Conservation (phyloP, 805 yeast species). For the Monosporozyma unispora region DNA sequence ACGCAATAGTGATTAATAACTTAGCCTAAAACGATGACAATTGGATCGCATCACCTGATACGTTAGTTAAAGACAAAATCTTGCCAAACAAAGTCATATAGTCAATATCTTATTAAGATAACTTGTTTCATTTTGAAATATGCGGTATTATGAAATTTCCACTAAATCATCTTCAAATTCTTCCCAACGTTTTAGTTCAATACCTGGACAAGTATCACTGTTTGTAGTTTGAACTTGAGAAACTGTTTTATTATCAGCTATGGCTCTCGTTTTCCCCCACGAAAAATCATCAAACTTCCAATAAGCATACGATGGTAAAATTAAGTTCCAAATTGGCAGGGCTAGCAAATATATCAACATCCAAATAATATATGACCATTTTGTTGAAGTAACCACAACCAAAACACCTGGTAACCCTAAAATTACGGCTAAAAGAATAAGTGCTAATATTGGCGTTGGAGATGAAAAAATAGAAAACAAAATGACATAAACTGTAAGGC, state of each 20-base stretch:
- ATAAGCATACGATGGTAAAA: conserved; percentile 75
- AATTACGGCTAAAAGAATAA: conserved; percentile 65
- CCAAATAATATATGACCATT: conserved; percentile 65
- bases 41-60: no score
- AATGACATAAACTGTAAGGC: conserved; percentile 73
- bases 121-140: no score
- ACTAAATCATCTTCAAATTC: no score
- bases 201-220: conserved; percentile 86
- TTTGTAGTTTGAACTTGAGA: conserved; percentile 51
- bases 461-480: conserved; percentile 56
- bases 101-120: no score
- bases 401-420: conserved; percentile 80
- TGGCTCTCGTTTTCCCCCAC: conserved; percentile 93
- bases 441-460: conserved; percentile 72
- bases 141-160: no score
- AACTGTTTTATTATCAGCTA: conserved; percentile 46
- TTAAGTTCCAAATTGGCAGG: conserved; percentile 89
- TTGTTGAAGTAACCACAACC: conserved; percentile 72
- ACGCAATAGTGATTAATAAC: no score
- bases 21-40: no score
- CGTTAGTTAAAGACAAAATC: no score
- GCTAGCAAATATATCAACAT: conserved; percentile 70
- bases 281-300: conserved; percentile 96
- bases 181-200: conserved; percentile 89
- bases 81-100: no score